Percentiles rank a stretch among this genome's conserved stretches.
These are phyloP conservation scores for Eutrema yunnanense DNA, from an alignment of 345 rosid species.

Conservation along the genomic window DNA sequence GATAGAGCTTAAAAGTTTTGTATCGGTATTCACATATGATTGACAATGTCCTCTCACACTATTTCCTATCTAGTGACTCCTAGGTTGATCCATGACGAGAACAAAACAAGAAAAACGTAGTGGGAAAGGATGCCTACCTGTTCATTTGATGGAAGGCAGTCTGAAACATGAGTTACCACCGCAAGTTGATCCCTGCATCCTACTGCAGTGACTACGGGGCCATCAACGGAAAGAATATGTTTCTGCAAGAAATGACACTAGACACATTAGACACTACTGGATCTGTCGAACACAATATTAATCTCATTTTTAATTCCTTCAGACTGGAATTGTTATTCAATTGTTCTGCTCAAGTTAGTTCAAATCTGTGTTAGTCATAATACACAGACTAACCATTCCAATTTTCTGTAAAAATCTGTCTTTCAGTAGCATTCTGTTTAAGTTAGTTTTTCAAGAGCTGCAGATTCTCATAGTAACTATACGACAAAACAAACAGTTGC, in stretches of 20 bases:
- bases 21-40: not conserved
- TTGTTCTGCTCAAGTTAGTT: not conserved
- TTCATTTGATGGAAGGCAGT: slow-evolving; percentile 75
- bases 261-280: too few species aligned
- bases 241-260: slow-evolving; percentile 46
- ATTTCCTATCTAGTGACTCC: not conserved
- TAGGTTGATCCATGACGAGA: not conserved
- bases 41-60: not conserved
- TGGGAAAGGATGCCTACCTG: slow-evolving; percentile 42
- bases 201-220: slow-evolving; percentile 79
- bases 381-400: not conserved
- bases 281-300: too few species aligned
- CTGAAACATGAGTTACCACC: slow-evolving; percentile 73
- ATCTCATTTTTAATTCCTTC: too few species aligned
- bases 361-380: not conserved
- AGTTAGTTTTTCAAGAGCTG: not conserved
- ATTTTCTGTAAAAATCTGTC: not conserved
- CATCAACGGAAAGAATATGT: slow-evolving; percentile 75
- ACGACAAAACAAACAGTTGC: not conserved
- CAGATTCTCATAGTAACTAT: not conserved
- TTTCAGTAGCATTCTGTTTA: not conserved
- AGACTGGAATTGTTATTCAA: too few species aligned
- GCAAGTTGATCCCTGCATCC: slow-evolving; percentile 81
- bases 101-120: not conserved
- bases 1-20: not conserved